Conservation (phyloP, 306 rosid genomes). For the Vicia faba region DNA sequence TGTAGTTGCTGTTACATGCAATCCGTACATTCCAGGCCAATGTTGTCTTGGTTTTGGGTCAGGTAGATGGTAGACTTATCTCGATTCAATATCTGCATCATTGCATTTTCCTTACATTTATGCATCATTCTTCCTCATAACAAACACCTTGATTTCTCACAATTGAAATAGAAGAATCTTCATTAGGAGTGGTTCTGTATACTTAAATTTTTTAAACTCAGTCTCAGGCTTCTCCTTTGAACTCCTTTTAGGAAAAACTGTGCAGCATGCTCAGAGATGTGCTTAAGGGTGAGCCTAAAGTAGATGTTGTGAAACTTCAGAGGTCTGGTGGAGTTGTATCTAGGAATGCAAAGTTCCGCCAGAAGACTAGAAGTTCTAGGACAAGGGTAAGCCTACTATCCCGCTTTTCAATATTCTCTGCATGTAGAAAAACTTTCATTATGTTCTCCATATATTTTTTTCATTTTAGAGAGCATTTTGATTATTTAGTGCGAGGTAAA, state of each 20-base stretch:
- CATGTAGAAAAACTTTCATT: not conserved
- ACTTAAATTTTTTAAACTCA: slow-evolving; percentile 12
- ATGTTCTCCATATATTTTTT: not conserved
- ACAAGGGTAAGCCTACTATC: slow-evolving; percentile 63
- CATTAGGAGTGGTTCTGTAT: slow-evolving; percentile 1
- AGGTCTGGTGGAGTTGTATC: slow-evolving; percentile 97
- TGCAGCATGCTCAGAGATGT: slow-evolving; percentile 91
- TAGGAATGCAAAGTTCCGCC: slow-evolving; percentile 74
- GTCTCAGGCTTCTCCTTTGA: slow-evolving; percentile 33
- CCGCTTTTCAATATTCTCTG: slow-evolving; percentile 14
- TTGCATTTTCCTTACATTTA: slow-evolving; percentile 19
- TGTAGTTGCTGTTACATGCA: slow-evolving; percentile 94
- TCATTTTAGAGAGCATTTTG: slow-evolving; percentile 21
- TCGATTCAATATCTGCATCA: slow-evolving; percentile 7
- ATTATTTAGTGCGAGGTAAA: slow-evolving; percentile 23
- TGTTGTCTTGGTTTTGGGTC: slow-evolving; percentile 93
- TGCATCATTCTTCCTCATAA: not conserved
- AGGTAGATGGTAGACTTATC: slow-evolving; percentile 52
- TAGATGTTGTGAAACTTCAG: slow-evolving; percentile 96
- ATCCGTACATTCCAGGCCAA: slow-evolving; percentile 78
- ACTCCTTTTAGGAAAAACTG: slow-evolving; percentile 74
- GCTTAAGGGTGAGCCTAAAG: slow-evolving; percentile 71
- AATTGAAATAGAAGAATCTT: not conserved
- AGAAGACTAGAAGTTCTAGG: slow-evolving; percentile 75
- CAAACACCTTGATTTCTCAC: not conserved